Conservation (phyloP, 208 protist genomes). For the Acanthamoeba comandoni region DNA sequence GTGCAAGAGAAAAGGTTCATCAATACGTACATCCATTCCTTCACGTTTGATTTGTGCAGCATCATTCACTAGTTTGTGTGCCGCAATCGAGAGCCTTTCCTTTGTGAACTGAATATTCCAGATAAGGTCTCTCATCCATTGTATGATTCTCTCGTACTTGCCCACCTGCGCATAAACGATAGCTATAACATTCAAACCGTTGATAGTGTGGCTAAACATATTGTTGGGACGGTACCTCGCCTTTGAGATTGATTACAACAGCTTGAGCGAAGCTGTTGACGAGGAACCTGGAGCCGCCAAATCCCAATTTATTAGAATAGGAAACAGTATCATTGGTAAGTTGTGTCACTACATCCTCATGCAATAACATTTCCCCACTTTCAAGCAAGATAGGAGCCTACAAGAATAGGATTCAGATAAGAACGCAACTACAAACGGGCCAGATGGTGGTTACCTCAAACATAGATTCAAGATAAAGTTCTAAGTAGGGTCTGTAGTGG, state of each 20-base stretch:
- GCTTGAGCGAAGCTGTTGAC: constrained; percentile 58
- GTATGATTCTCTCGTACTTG: constrained; percentile 68
- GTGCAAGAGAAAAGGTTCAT: no score
- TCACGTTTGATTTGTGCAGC: constrained; percentile 62
- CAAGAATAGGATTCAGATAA: background rate
- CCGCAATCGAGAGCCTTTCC: constrained; percentile 63
- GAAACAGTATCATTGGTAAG: constrained; percentile 60
- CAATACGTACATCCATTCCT: constrained; percentile 49
- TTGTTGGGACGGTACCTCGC: constrained; percentile 25
- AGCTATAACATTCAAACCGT: no score
- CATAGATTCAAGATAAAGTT: constrained; percentile 38
- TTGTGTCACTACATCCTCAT: constrained; percentile 72
- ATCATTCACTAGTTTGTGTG: constrained; percentile 67
- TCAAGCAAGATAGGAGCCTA: constrained; percentile 44
- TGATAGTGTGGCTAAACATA: no score
- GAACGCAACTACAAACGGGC: background rate
- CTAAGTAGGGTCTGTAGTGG: background rate
- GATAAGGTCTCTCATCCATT: constrained; percentile 70
- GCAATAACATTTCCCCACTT: background rate
- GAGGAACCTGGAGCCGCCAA: background rate
- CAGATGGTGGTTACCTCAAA: constrained; percentile 9
- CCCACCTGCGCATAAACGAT: constrained; percentile 36
- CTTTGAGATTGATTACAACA: constrained; percentile 41
- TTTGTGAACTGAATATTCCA: constrained; percentile 63
- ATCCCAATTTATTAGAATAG: background rate